Percentiles rank a stretch among this genome's conserved stretches.
Evolutionary conservation across 768 basidiomycete species (phyloP).

Genomic region (Russula griseocarnosa): DNA sequence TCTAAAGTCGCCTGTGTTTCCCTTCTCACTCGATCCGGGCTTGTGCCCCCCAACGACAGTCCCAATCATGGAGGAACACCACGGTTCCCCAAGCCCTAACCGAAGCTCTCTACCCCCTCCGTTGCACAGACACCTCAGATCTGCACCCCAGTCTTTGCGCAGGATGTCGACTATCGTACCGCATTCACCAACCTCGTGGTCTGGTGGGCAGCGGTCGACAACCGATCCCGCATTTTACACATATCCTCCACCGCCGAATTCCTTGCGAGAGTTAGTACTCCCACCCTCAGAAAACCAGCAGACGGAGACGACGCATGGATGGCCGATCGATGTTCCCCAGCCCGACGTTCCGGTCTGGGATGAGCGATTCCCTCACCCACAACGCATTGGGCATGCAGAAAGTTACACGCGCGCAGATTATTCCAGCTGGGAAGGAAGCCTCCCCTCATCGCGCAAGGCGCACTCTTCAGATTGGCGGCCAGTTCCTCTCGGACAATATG

Average conservation of each 20-base stretch:
- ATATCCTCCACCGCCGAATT: slow-evolving; percentile 27
- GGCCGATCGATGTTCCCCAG: slow-evolving; percentile 14
- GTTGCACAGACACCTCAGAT: slow-evolving; percentile 45
- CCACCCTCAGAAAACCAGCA: not conserved
- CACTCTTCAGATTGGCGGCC: slow-evolving; percentile 19
- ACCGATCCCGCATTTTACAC: slow-evolving; percentile 33
- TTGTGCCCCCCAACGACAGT: slow-evolving; percentile 6
- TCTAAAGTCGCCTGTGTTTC: slow-evolving; percentile 2
- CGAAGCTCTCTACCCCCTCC: slow-evolving; percentile 51
- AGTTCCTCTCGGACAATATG: slow-evolving; percentile 6
- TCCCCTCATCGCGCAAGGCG: slow-evolving; percentile 2
- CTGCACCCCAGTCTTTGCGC: slow-evolving; percentile 24
- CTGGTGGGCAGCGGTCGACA: slow-evolving; percentile 22
- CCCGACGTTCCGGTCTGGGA: slow-evolving; percentile 15
- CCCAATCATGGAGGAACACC: slow-evolving; percentile 19
- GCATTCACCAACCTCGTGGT: slow-evolving; percentile 8
- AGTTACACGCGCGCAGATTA: slow-evolving; percentile 28
- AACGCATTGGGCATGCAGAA: slow-evolving; percentile 26
- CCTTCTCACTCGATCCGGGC: slow-evolving; percentile 5
- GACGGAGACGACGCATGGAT: slow-evolving; percentile 6
- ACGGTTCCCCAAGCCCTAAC: slow-evolving; percentile 28
- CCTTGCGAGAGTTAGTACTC: slow-evolving; percentile 4
- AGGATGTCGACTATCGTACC: slow-evolving; percentile 2
- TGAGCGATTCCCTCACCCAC: slow-evolving; percentile 9
- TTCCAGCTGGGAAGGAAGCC: slow-evolving; percentile 5